Evolutionary conservation across 192 early-diverging fungal genomes (phyloP).

Genomic region (Spizellomyces punctatus): DNA sequence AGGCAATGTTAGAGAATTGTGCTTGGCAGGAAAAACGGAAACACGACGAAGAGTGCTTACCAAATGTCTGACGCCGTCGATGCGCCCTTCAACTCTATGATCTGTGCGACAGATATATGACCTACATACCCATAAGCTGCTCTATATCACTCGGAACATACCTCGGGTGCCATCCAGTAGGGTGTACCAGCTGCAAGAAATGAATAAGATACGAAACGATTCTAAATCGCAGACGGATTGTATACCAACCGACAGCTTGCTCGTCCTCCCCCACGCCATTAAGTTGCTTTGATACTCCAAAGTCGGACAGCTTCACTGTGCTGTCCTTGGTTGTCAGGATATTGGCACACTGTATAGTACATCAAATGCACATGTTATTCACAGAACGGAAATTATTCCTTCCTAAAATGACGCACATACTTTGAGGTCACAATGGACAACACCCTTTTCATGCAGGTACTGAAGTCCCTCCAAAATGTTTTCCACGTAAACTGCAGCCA

Average conservation of each 20-base stretch:
- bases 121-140: not conserved
- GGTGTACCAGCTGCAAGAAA: slow-evolving; percentile 37
- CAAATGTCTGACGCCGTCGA: slow-evolving; percentile 90
- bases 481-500: slow-evolving; percentile 78
- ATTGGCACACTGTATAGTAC: slow-evolving; percentile 62
- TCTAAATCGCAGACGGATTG: too few relatives aligned
- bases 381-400: not conserved
- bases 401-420: slow-evolving; percentile 38
- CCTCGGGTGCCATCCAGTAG: slow-evolving; percentile 54
- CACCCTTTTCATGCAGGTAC: slow-evolving; percentile 81
- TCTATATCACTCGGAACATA: not conserved
- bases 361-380: not conserved
- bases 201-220: too few relatives aligned
- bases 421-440: slow-evolving; percentile 89
- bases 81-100: slow-evolving; percentile 86
- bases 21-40: not conserved
- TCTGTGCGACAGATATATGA: slow-evolving; percentile 8
- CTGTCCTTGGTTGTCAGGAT: slow-evolving; percentile 94
- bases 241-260: slow-evolving; percentile 70
- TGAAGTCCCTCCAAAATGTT: slow-evolving; percentile 84
- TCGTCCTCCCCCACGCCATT: slow-evolving; percentile 57
- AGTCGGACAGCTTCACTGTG: slow-evolving; percentile 90
- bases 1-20: not conserved
- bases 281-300: slow-evolving; percentile 89
- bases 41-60: slow-evolving; percentile 30